Conservation (phyloP, 2,329 filamentous ascomycete species). For the Clathrospora elynae region DNA sequence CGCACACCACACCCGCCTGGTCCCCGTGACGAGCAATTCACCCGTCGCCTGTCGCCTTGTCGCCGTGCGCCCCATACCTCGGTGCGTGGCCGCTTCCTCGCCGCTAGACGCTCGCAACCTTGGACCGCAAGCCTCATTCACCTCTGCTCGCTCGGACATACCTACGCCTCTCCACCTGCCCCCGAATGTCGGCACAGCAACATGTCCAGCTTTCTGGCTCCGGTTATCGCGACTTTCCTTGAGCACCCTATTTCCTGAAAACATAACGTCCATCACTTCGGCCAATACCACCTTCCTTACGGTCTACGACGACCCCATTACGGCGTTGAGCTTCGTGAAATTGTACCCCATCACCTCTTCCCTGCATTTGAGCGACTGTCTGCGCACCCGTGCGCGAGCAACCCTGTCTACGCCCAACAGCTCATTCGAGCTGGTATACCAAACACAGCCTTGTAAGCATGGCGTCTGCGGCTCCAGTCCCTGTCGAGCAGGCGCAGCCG, state of each 20-base stretch:
- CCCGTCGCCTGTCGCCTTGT: slow-evolving; percentile 18
- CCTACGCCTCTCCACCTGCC: slow-evolving; percentile 21
- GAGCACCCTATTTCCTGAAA: slow-evolving; percentile 56
- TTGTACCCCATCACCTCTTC: slow-evolving; percentile 4
- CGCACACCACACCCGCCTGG: slow-evolving; percentile 20
- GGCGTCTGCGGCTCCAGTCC: slow-evolving; percentile 40
- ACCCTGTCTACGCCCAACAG: slow-evolving; percentile 10
- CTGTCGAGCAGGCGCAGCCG: slow-evolving; percentile 39
- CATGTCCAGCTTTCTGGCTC: slow-evolving; percentile 56
- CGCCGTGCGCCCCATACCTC: slow-evolving; percentile 12
- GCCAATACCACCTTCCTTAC: slow-evolving; percentile 39
- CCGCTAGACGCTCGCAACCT: slow-evolving; percentile 19
- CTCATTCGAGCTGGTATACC: slow-evolving; percentile 15
- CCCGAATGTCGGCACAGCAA: slow-evolving; percentile 55
- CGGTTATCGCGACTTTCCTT: slow-evolving; percentile 57
- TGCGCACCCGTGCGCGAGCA: slow-evolving; percentile 6
- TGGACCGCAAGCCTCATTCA: slow-evolving; percentile 15
- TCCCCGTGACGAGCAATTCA: slow-evolving; percentile 24
- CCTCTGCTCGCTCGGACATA: slow-evolving; percentile 16
- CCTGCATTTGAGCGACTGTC: slow-evolving; percentile 5
- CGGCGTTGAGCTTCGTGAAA: slow-evolving; percentile 32
- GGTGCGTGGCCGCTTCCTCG: slow-evolving; percentile 15
- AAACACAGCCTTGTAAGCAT: slow-evolving; percentile 24
- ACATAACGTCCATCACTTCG: slow-evolving; percentile 32
- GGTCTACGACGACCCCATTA: slow-evolving; percentile 27